Evolutionary conservation across 176 grass and related monocot species (phyloP).

Genomic region (Eleusine indica): DNA sequence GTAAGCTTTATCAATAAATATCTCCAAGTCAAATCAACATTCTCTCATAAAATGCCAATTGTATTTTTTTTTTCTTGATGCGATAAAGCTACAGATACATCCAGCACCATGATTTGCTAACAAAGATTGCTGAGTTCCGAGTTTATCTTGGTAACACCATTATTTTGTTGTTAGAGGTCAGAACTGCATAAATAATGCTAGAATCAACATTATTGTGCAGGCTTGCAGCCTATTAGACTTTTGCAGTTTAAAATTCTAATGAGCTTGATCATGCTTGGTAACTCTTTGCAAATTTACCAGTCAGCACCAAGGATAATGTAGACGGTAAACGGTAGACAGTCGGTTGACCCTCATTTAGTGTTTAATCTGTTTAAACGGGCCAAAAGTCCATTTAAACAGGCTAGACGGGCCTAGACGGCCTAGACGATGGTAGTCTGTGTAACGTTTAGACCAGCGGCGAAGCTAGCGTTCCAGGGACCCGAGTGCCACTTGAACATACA

Average conservation of each 20-base stretch:
- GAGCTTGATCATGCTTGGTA: not conserved
- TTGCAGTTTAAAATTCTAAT: not conserved
- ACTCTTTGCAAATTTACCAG: not conserved
- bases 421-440: too few species aligned
- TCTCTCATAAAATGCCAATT: not conserved
- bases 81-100: conserved; percentile 10
- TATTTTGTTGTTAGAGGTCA: conserved; percentile 6
- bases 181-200: conserved; percentile 2
- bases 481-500: too few species aligned
- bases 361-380: too few species aligned
- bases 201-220: not conserved
- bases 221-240: not conserved
- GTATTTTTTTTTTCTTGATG: not conserved
- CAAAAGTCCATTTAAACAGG: too few species aligned
- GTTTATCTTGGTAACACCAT: not conserved
- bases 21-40: conserved; percentile 24
- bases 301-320: not conserved
- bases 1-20: conserved; percentile 49
- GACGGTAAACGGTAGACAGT: too few species aligned
- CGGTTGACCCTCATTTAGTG: too few species aligned
- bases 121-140: not conserved
- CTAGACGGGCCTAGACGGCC: too few species aligned
- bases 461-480: too few species aligned
- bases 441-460: too few species aligned
- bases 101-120: not conserved